Base-by-base conservation (phyloP, 768 basidiomycete genomes). In the Paxillus ammoniavirescens region DNA sequence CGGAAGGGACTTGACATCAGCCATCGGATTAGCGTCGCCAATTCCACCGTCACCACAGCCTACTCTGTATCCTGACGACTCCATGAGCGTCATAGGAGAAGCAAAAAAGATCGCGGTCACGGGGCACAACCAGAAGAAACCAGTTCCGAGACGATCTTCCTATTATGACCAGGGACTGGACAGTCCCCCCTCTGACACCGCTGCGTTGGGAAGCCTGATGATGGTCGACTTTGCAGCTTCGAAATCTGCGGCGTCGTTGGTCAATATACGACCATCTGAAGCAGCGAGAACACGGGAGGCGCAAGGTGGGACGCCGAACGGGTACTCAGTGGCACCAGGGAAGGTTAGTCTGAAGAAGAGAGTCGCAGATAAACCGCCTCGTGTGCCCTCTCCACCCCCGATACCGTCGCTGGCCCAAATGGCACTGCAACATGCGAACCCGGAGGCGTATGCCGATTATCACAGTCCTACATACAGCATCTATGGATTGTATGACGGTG, bases 381-480 rank as follows among this genome's bases (percentile, higher is more conserved):
- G 86, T 2, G 87, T 91, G n/a, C 89, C 89, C 3, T 87, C 87
- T 3, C 89, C 89, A 2, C 87, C 87, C 14, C 78, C 82, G 18
- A 65, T 89, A 40, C 89, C 87, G 10, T 88, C 87, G 23, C 66
- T 91, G 49, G 75, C 87, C 8, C 90, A 91, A 69, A 66, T 91
- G 88, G 89, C 79, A 46, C 65, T 91, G 63, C 78, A 81, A 42
- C 85, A 87, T 55, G 68, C 72, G 2, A 81, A 87, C 52, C 79
- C 81, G 5, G 80, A 84, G 49, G 83, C 77, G 4, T 87, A 80
- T 67, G 79, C 74, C 6, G 81, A 81, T 45, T 91, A 91, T 56
- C 76, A 83, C 56, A 89, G 89, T 61, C 88, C 90, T 15, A 91
- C 90, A 5, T 91, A 91, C 60, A 92, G 89, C 65, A 81, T 92